Conservation (phyloP, 1,284 basidiomycete species). For the Butyriboletus appendiculatus region DNA sequence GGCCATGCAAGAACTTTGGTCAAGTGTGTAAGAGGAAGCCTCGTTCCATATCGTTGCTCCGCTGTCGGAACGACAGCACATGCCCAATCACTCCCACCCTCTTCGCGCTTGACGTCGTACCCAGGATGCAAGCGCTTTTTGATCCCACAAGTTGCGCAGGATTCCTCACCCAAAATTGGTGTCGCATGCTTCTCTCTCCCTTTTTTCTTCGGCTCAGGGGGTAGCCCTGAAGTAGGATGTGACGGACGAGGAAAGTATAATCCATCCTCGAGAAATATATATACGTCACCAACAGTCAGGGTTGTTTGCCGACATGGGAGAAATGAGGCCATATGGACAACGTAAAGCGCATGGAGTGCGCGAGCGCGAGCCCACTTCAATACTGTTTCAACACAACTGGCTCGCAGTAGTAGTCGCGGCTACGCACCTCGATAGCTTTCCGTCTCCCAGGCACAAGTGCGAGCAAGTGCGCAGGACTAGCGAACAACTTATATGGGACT, state of each 20-base stretch:
- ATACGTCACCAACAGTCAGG: slow-evolving; percentile 57
- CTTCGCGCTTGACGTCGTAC: slow-evolving; percentile 26
- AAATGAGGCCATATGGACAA: slow-evolving; percentile 22
- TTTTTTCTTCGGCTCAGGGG: slow-evolving; percentile 30
- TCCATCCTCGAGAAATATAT: slow-evolving; percentile 56
- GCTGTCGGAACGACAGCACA: slow-evolving; percentile 26
- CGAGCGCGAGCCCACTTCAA: slow-evolving; percentile 63
- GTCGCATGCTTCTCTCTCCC: slow-evolving; percentile 27
- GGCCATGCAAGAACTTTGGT: slow-evolving; percentile 16
- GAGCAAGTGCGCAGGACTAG: slow-evolving; percentile 46
- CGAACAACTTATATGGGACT: slow-evolving; percentile 56
- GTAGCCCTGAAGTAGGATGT: slow-evolving; percentile 3
- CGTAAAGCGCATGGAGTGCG: slow-evolving; percentile 52
- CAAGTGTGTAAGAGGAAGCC: slow-evolving; percentile 26
- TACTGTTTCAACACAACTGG: slow-evolving; percentile 5
- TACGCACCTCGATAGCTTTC: slow-evolving; percentile 68
- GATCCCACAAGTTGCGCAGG: slow-evolving; percentile 32
- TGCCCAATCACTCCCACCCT: slow-evolving; percentile 19
- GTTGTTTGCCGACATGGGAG: slow-evolving; percentile 28
- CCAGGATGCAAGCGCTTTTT: slow-evolving; percentile 30
- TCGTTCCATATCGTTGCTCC: slow-evolving; percentile 24
- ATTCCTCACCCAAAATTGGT: slow-evolving; percentile 22
- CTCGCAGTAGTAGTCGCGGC: background rate
- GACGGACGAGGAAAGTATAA: slow-evolving; percentile 46
- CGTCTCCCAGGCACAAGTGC: slow-evolving; percentile 55